Base-by-base conservation (phyloP, 495 filamentous ascomycete genomes). In the Aspergillus panamensis region DNA sequence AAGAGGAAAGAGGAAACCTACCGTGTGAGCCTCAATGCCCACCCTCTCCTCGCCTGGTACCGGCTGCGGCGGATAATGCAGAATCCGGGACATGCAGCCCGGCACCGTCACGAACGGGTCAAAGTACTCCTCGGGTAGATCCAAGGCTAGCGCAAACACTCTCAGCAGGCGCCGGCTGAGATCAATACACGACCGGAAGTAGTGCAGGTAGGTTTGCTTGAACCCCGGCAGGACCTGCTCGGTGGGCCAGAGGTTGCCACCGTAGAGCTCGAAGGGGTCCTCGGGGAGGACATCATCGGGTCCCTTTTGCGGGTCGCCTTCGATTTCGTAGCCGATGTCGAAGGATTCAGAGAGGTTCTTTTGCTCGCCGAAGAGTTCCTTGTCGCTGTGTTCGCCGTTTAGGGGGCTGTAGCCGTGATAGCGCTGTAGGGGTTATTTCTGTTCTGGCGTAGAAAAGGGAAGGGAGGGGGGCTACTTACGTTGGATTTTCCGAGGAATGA, bases 21-120 rank as follows among this genome's bases (percentile, higher is more conserved):
- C 69, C 14, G 75, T 76, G 58, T 82, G 78, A 14, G 77, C 73
- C 13, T 74, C 77, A 7, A 80, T 64, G 0, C 80, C 79, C 20
- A 76, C 71, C 3, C 68, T 69, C 14, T 68, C 60, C 32, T 73
- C 71, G 8, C 63, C 63, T 32, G 39, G 47, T 17, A 67, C 69
- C 0, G 69, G 62, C 39, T 73, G 69, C 1, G 72, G 63, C 16
- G 75, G 77, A 54, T 81, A 82, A 53, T 79, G 69, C 44, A 80
- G 67, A 44, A 82, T 65, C 8, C 76, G 61, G 3, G 67, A 72
- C 25, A 71, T 75, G 8, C 66, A 69, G 0, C 77, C 79, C 1
- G 80, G 80, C 19, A 73, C 69, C 20, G 59, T 70, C 6, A 73
- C 67, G 52, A 72, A 68, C 1, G 58, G 39, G 40, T 82, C 77